Evolutionary conservation across 202 grass and related monocot species (phyloP).

Genomic region (Panicum hallii): DNA sequence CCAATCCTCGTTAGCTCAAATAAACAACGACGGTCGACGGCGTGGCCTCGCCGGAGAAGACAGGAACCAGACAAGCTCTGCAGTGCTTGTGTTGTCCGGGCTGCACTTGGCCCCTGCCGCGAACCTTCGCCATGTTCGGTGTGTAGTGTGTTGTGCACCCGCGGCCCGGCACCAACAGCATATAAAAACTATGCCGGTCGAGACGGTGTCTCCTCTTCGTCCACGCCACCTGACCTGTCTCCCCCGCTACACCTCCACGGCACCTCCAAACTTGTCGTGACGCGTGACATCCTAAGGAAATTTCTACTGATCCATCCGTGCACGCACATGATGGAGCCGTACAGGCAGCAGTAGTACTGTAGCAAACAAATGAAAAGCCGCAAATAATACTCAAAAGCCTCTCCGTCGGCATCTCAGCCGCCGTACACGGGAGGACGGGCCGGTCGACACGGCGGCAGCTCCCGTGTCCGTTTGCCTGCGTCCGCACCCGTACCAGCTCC

Average conservation of each 20-base stretch:
- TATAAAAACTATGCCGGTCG: neutral
- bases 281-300: neutral
- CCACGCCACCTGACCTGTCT: neutral
- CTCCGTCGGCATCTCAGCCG: neutral
- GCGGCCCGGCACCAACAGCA: neutral
- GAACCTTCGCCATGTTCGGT: slow-evolving; percentile 8
- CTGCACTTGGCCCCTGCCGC: neutral
- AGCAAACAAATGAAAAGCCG: neutral
- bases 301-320: neutral
- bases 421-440: slow-evolving; percentile 3
- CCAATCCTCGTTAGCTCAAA: neutral
- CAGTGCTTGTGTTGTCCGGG: neutral
- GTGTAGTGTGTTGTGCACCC: neutral
- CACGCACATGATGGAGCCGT: neutral
- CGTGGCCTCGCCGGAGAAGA: neutral
- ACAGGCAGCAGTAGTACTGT: neutral
- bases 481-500: neutral
- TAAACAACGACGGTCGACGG: slow-evolving; percentile 30
- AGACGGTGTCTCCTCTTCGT: neutral
- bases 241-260: neutral
- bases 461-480: neutral
- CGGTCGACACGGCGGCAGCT: slow-evolving; percentile 18
- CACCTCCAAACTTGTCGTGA: neutral
- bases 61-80: neutral
- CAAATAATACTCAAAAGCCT: neutral